These are phyloP conservation scores for Candida pseudoviswanathii DNA, from an alignment of 1,139 yeast genomes.

Conservation along the genomic window DNA sequence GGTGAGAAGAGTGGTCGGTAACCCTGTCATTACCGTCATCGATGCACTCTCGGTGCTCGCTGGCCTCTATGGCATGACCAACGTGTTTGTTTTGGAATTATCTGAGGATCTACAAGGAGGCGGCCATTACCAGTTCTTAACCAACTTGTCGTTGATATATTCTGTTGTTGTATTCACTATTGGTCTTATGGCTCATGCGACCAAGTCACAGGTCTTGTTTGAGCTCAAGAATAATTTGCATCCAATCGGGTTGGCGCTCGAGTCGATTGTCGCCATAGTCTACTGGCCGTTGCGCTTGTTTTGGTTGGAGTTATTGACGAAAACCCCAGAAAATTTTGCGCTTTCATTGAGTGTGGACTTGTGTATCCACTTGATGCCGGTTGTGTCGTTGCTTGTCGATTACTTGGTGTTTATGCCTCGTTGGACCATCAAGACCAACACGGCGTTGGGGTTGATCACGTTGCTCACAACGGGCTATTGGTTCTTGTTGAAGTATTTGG, in stretches of 20 bases:
- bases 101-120: constrained; percentile 54
- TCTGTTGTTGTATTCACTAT: constrained; percentile 47
- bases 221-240: constrained; percentile 41
- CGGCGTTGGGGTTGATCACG: constrained; percentile 43
- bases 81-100: constrained; percentile 19
- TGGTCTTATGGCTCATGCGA: constrained; percentile 44
- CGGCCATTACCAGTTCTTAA: constrained; percentile 70
- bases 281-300: constrained; percentile 69
- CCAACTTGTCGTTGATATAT: constrained; percentile 56
- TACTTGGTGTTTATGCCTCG: constrained; percentile 57
- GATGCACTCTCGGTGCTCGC: constrained; percentile 29
- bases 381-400: constrained; percentile 51
- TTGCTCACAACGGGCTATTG: constrained; percentile 53
- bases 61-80: constrained; percentile 33
- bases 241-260: constrained; percentile 58
- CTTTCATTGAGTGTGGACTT: constrained; percentile 57
- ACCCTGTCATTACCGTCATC: constrained; percentile 27
- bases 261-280: constrained; percentile 57
- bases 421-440: constrained; percentile 38
- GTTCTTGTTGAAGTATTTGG: constrained; percentile 48
- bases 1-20: constrained; percentile 33
- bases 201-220: constrained; percentile 25
- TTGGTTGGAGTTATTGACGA: constrained; percentile 40
- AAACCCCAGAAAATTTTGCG: constrained; percentile 30
- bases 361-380: constrained; percentile 62